Conservation (phyloP, 2,329 filamentous ascomycete species). For the Verticillium alfalfae region DNA sequence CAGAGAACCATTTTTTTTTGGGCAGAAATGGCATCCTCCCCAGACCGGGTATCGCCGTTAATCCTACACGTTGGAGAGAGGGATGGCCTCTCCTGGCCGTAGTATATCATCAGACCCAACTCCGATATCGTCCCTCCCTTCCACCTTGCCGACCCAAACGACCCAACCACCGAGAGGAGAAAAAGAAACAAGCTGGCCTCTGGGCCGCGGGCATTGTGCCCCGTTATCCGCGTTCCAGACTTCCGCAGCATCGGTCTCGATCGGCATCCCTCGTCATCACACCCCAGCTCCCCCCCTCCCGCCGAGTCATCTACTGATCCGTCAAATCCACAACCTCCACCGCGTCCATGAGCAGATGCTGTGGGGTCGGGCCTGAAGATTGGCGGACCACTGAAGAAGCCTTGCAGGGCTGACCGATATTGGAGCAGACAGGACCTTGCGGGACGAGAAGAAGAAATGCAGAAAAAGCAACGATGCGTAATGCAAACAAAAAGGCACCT, state of each 20-base stretch:
- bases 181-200: background rate
- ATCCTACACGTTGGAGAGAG: constrained; percentile 1
- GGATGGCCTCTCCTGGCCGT: background rate
- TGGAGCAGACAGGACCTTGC: background rate
- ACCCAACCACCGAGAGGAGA: background rate
- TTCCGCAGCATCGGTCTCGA: background rate
- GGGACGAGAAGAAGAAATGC: background rate
- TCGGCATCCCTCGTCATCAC: background rate
- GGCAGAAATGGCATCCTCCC: background rate
- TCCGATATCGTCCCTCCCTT: background rate
- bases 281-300: background rate
- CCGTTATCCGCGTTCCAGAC: background rate
- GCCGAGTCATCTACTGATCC: background rate
- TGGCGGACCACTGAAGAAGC: background rate
- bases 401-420: background rate
- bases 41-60: constrained; percentile 2
- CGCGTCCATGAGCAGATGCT: background rate
- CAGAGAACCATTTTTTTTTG: background rate
- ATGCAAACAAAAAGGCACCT: constrained; percentile 3
- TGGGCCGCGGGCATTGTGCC: background rate
- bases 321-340: background rate
- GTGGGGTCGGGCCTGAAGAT: background rate
- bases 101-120: background rate
- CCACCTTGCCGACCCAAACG: background rate
- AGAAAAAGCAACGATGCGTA: constrained; percentile 1